Conservation (phyloP, 139 green algal genomes). For the Chlamydomonas urium region DNA sequence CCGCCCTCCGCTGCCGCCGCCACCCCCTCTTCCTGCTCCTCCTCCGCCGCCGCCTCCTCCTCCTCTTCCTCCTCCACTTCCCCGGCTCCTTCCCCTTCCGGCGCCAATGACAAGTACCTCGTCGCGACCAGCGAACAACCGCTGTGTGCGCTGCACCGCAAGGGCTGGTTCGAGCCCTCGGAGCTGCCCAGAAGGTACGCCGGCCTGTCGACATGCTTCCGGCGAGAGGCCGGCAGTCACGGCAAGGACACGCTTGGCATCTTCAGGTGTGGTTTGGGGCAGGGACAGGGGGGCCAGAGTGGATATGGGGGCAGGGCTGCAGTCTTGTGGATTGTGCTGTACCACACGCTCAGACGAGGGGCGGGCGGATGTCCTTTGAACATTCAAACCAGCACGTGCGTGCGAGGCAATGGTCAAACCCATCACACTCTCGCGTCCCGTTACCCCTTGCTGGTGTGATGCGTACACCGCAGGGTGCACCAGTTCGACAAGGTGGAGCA, state of each 20-base stretch:
- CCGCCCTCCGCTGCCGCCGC: too few relatives aligned
- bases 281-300: background rate
- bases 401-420: too few relatives aligned
- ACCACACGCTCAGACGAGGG: too few relatives aligned
- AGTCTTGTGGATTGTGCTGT: too few relatives aligned
- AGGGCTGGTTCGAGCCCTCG: background rate
- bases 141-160: constrained; percentile 67
- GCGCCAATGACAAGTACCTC: constrained; percentile 99
- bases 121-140: constrained; percentile 98
- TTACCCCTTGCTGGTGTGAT: too few relatives aligned
- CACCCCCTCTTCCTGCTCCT: too few relatives aligned
- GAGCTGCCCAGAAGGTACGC: background rate
- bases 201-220: constrained; percentile 11
- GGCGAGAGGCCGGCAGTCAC: background rate
- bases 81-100: constrained; percentile 17
- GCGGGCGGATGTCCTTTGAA: too few relatives aligned
- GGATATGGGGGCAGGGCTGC: background rate
- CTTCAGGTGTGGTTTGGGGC: too few relatives aligned
- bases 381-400: too few relatives aligned
- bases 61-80: too few relatives aligned
- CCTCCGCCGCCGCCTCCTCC: too few relatives aligned
- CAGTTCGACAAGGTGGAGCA: constrained; percentile 99
- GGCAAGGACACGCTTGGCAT: constrained; percentile 7
- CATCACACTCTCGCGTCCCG: too few relatives aligned
- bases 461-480: constrained; percentile 82